Base-by-base conservation (phyloP, 208 protist species). In the Leishmania tarentolae region DNA sequence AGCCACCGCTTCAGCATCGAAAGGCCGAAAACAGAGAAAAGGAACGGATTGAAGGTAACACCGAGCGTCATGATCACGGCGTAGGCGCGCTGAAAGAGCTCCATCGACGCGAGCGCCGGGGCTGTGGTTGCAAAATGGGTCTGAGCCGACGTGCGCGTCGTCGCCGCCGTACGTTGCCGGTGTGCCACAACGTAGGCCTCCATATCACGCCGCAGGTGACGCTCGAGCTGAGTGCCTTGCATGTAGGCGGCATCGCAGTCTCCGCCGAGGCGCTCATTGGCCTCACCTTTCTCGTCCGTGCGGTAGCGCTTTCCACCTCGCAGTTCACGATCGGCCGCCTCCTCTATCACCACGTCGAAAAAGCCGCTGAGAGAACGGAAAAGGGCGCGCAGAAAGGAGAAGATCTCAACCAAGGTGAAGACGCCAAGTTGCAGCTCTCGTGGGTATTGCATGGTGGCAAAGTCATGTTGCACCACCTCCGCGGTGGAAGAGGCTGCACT, bases 1-100 rank as follows among this genome's bases (percentile, higher is more conserved):
- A 97, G 85, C 87, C 86, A 93, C 21, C 89, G 87, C 80, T 97
- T 97, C 82, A 95, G 79, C 59, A 88, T 78, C 6, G 88, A 89
- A 35, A 97, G 82, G 35, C 83, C 78, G 78, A 91, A 93, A 61
- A 94, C 79, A 66, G 92, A 91, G 71, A 94, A 90, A 46, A 91
- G 73, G 73, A 97, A 95, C 0, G 93, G 91, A 82, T 97, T 97
- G 83, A 95, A 97, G 37, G 92, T 97, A 28, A 97, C 93, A 19
- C 93, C 93, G 50, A 97, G 86, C 31, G 85, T 78, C 86, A 95
- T 92, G 56, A 95, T 86, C 80, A 96, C 86, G 61, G 84, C 83
- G 81, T 95, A 96, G 40, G 86, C 83, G 46, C 92, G 90, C 78
- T 89, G 78, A 78, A 94, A 95, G 75, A 95, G 86, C 8, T 77